These are phyloP conservation scores for Thraustotheca clavata DNA, from an alignment of 352 stramenopile genomes.

Conservation along the genomic window DNA sequence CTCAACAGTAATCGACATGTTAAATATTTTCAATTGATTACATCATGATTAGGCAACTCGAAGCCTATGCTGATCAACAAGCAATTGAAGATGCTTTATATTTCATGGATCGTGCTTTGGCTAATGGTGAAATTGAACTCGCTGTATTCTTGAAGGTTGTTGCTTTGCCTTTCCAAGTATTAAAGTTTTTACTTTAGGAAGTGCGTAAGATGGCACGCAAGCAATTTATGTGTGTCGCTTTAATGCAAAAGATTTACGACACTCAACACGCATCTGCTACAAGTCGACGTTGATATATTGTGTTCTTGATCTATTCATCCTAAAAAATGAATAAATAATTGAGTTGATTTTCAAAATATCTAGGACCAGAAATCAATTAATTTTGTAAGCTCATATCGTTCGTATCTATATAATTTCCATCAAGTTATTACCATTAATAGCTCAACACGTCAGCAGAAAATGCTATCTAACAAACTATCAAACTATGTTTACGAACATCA, in stretches of 20 bases:
- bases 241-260: slow-evolving; percentile 81
- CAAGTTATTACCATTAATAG: neutral
- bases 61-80: slow-evolving; percentile 59
- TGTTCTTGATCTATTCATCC: too few species aligned
- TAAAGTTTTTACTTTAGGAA: slow-evolving; percentile 29
- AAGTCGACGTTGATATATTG: neutral
- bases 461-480: neutral
- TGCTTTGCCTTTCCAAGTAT: neutral
- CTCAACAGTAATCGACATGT: slow-evolving; percentile 59
- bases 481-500: neutral
- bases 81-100: slow-evolving; percentile 88
- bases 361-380: too few species aligned
- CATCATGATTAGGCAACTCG: slow-evolving; percentile 10
- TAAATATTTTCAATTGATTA: neutral
- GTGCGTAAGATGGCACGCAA: slow-evolving; percentile 83
- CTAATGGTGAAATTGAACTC: slow-evolving; percentile 82
- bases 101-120: slow-evolving; percentile 84
- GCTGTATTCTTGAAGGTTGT: slow-evolving; percentile 61
- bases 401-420: too few species aligned
- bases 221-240: slow-evolving; percentile 85
- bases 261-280: slow-evolving; percentile 37
- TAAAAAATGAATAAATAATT: too few species aligned
- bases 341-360: too few species aligned
- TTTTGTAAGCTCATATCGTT: too few species aligned
- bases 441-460: neutral